Evolutionary conservation across 2,329 filamentous ascomycete genomes (phyloP), one percentile per base, ranked within the genome.

Genomic region (Raffaelea ambrosiae): DNA sequence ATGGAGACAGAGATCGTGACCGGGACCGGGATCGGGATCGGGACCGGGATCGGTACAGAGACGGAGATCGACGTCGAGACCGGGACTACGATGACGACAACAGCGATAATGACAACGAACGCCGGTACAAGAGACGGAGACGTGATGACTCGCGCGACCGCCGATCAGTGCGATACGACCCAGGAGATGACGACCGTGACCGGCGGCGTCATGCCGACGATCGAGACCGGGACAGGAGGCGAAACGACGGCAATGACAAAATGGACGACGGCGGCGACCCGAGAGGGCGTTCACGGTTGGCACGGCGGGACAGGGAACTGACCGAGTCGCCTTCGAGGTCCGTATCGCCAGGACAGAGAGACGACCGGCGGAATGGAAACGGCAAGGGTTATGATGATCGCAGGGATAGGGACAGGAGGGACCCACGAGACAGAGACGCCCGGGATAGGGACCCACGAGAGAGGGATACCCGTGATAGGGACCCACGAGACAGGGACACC

Each of bases 51-150:
- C 50, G 51, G 4, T 48, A 53, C 13, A n/a, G n/a, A n/a, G 39
- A 45, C n/a, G 21, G 47, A 19, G 33, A 45, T 18, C 22, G 43
- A 19, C 36, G 45, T 8, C 33, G 46, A 41, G 43, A 41, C 51
- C 65, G 69, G 49, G 66, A 62, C 44, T 54, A 62, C 36, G 61
- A 62, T 45, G 63, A 64, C 47, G 61, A 64, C n/a, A n/a, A n/a
- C n/a, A n/a, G n/a, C n/a, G n/a, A n/a, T n/a, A n/a, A n/a, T n/a
- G n/a, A n/a, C n/a, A n/a, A n/a, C n/a, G n/a, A n/a, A n/a, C n/a
- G n/a, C n/a, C n/a, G n/a, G n/a, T n/a, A n/a, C 48, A 59, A 62
- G 52, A 31, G 23, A 31, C 64, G 70, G 43, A 23, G 22, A 21
- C 40, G 22, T 3, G 19, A 44, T n/a, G 43, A 49, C 35, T 33